Evolutionary conservation across 1,284 basidiomycete genomes (phyloP).

Genomic region (Cutaneotrichosporon dermatis): DNA sequence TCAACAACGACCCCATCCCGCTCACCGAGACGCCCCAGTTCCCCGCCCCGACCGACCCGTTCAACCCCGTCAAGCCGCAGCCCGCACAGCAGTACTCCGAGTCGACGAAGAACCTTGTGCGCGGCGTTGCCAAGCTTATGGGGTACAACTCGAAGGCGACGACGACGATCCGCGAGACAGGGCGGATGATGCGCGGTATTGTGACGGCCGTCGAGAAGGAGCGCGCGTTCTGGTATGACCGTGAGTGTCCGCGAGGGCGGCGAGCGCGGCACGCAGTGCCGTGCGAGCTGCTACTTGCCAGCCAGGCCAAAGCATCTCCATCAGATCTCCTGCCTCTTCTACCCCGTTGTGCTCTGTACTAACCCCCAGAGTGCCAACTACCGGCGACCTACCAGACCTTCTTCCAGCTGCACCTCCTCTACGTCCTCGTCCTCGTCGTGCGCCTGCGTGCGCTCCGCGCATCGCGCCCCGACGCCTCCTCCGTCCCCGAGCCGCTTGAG

Average conservation of each 20-base stretch:
- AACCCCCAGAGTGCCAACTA: constrained; percentile 66
- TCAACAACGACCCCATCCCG: constrained; percentile 2
- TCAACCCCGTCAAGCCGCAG: constrained; percentile 18
- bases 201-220: constrained; percentile 52
- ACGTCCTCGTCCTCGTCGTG: constrained; percentile 84
- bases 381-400: constrained; percentile 96
- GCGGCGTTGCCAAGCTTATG: constrained; percentile 51
- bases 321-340: too few relatives aligned
- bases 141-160: constrained; percentile 54
- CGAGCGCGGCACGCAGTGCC: too few relatives aligned
- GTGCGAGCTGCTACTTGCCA: too few relatives aligned
- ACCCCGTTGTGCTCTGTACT: neutral
- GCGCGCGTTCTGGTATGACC: constrained; percentile 50
- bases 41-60: constrained; percentile 41
- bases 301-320: too few relatives aligned
- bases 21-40: constrained; percentile 27
- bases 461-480: constrained; percentile 54
- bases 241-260: constrained; percentile 28
- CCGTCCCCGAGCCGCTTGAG: constrained; percentile 32
- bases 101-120: constrained; percentile 34
- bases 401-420: constrained; percentile 92
- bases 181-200: constrained; percentile 55
- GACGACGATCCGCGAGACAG: constrained; percentile 55
- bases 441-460: constrained; percentile 72
- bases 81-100: constrained; percentile 29